phyloP scores from a whole-genome alignment of 2,329 filamentous ascomycete genomes.

The Penicillium aurantiogriseum region DNA sequence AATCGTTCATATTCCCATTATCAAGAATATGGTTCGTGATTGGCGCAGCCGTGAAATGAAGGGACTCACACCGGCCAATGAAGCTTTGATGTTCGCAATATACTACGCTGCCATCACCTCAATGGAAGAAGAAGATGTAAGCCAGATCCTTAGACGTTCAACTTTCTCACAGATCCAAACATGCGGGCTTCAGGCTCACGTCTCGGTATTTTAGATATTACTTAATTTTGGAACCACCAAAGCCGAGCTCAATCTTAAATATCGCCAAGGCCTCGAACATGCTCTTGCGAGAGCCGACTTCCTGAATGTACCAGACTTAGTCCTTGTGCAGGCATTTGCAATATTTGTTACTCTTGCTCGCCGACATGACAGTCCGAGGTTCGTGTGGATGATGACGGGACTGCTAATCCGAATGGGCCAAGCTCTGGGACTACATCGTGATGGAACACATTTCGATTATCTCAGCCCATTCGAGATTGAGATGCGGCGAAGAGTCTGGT shows the following conservation, averaged over 20 bases:
- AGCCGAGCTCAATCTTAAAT: conserved; percentile 21
- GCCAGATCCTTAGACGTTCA: conserved; percentile 10
- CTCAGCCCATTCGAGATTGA: conserved; percentile 54
- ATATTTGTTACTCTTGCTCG: conserved; percentile 20
- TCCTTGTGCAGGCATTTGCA: conserved; percentile 19
- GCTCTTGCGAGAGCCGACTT: conserved; percentile 25
- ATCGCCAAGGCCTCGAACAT: conserved; percentile 17
- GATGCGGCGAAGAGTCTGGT: conserved; percentile 42
- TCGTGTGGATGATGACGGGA: conserved; percentile 28
- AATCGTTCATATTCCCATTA: conserved; percentile 32
- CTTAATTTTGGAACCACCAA: conserved; percentile 22
- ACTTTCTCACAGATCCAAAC: neutral
- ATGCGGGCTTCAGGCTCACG: neutral
- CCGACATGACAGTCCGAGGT: conserved; percentile 23
- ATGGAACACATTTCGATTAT: conserved; percentile 23
- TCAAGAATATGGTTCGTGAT: conserved; percentile 31
- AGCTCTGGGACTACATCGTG: conserved; percentile 21
- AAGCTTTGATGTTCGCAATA: conserved; percentile 57
- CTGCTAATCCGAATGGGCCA: conserved; percentile 22
- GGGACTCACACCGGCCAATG: conserved; percentile 44
- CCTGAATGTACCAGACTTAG: conserved; percentile 18
- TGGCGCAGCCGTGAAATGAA: conserved; percentile 35
- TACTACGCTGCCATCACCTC: conserved; percentile 58
- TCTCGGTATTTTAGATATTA: neutral
- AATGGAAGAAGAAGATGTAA: conserved; percentile 58